Evolutionary conservation across 2,329 filamentous ascomycete genomes (phyloP).

Genomic region (Pezicula neosporulosa): DNA sequence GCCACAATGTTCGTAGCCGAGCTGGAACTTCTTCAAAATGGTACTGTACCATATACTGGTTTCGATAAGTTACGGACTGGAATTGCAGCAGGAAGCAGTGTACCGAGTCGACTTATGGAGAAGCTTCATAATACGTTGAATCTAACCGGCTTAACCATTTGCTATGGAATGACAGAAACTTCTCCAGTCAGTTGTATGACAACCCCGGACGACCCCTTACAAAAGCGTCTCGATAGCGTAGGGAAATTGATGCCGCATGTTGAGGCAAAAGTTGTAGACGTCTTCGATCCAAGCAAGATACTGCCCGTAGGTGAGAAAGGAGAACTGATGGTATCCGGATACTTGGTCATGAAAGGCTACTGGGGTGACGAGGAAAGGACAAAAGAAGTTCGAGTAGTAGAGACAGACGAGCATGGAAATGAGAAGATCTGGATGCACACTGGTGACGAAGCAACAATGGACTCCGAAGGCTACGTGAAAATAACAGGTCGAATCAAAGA

Average conservation of each 20-base stretch:
- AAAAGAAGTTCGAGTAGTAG: conserved; percentile 59
- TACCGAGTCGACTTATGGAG: conserved; percentile 79
- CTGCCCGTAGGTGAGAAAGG: conserved; percentile 66
- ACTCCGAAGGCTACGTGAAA: conserved; percentile 74
- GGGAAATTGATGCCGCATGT: conserved; percentile 85
- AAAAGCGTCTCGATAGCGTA: conserved; percentile 66
- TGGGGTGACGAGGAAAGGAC: conserved; percentile 73
- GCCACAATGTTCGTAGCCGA: conserved; percentile 93
- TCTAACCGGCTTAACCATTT: conserved; percentile 80
- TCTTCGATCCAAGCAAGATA: conserved; percentile 52
- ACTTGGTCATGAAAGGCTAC: conserved; percentile 88
- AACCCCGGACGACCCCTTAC: conserved; percentile 61
- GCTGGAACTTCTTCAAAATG: conserved; percentile 68
- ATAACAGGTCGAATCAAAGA: conserved; percentile 95
- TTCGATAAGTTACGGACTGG: conserved; percentile 76
- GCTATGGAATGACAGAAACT: conserved; percentile 54
- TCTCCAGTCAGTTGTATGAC: conserved; percentile 61
- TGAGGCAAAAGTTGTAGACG: conserved; percentile 70
- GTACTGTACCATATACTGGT: conserved; percentile 39
- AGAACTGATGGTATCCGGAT: conserved; percentile 80
- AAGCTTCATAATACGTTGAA: conserved; percentile 72
- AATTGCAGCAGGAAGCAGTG: conserved; percentile 83
- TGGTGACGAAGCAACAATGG: conserved; percentile 88
- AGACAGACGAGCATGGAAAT: conserved; percentile 25
- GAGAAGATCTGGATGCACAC: conserved; percentile 76